Evolutionary conservation across 805 yeast species (phyloP), one percentile per base, ranked within the genome.

Genomic region (Cyberlindnera amylophila): DNA sequence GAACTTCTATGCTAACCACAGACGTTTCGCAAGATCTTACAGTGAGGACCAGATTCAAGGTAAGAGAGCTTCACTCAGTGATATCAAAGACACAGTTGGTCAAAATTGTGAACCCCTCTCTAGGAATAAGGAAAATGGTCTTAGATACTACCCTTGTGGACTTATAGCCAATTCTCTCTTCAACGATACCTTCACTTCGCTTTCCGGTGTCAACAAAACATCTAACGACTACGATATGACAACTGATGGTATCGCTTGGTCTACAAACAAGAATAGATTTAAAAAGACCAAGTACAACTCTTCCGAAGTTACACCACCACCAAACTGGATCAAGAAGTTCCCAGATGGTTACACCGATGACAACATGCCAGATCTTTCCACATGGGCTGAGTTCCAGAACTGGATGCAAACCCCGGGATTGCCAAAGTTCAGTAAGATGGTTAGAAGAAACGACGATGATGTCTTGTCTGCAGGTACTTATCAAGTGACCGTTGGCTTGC

Each of bases 1-100:
- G 41, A 88, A 88, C 59, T 93, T 91, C 63, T 86, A 77, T 63
- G 96, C 95, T 54, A 91, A 91, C 63, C 99, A 91, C 66, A 80
- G 99, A 55, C 86, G 95, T 55, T 93, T 86, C 61, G 98, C 91
- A 30, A 79, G 81, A 51, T 84, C 95, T 18, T 88, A 79, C 62
- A 90, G 89, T 64, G 86, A 88, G 67, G 78, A 77, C 44, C 99
- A 91, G 67, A 64, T 91, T 34, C 77, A 79, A 41, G 99, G 99
- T 10, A 60, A 77, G 24, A 82, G 84, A 4, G 84, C 87, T 8
- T 52, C 81, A 0, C 67, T 72, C 17, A 64, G 61, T 27, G 71
- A 65, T 31, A 67, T 91, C 18, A 75, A 73, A 50, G 66, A 70
- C 42, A 64, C 65, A 17, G 71, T 69, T 24, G 75, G 75, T 42